These are phyloP conservation scores for Carex arenaria DNA, from an alignment of 202 grass and related monocot genomes.

Conservation along the genomic window DNA sequence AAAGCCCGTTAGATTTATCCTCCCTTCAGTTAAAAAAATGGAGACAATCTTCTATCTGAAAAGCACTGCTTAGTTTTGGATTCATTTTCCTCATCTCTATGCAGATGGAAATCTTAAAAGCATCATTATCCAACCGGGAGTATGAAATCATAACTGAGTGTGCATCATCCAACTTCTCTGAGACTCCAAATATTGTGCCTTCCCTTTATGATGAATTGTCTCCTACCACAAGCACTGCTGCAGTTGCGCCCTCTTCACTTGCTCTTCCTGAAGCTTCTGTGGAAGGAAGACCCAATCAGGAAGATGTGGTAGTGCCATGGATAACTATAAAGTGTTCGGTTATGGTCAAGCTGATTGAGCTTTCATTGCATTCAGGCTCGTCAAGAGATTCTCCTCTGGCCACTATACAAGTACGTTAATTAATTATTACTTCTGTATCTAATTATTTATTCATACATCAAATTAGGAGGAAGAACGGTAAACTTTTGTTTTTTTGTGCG, in stretches of 20 bases:
- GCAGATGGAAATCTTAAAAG: slow-evolving; percentile 90
- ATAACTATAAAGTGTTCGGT: slow-evolving; percentile 70
- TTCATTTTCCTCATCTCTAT: background rate
- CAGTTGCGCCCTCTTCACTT: slow-evolving; percentile 34
- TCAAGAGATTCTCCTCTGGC: slow-evolving; percentile 88
- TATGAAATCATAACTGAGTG: slow-evolving; percentile 95
- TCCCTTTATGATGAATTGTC: slow-evolving; percentile 46
- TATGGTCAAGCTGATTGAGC: slow-evolving; percentile 76
- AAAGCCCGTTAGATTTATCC: background rate
- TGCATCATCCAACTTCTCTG: slow-evolving; percentile 85
- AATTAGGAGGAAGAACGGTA: background rate
- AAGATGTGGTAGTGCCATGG: slow-evolving; percentile 47
- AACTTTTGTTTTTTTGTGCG: background rate
- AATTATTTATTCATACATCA: background rate
- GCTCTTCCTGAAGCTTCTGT: slow-evolving; percentile 46
- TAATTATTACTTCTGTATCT: slow-evolving; percentile 10
- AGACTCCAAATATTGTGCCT: slow-evolving; percentile 65
- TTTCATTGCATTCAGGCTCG: slow-evolving; percentile 80
- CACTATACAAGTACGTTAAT: slow-evolving; percentile 53
- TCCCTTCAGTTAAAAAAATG: background rate
- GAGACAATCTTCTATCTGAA: background rate
- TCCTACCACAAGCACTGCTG: slow-evolving; percentile 38
- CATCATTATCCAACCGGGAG: slow-evolving; percentile 80
- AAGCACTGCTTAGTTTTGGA: background rate
- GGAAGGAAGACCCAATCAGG: slow-evolving; percentile 22